A percentile compares a stretch with the other conserved stretches of the same genome.
Evolutionary conservation across 106 monocot genomes (phyloP).

Genomic region (Allium sativum): DNA sequence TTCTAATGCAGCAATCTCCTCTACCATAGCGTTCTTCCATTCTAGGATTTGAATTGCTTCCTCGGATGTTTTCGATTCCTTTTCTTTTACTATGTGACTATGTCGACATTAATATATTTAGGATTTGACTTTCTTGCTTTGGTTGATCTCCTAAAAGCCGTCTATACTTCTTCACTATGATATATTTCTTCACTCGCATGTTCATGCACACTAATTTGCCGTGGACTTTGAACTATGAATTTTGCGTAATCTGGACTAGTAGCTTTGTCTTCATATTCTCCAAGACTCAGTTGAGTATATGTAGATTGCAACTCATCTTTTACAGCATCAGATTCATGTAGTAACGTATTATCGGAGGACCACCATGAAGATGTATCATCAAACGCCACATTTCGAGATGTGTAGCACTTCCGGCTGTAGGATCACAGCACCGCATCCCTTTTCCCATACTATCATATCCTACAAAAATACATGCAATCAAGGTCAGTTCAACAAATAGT

Average conservation of each 20-base stretch:
- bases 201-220: not conserved
- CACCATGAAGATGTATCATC: slow-evolving; percentile 7
- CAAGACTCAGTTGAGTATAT: too few relatives aligned
- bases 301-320: too few relatives aligned
- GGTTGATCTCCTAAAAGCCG: not conserved
- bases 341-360: not conserved
- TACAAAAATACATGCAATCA: slow-evolving; percentile 6
- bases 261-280: not conserved
- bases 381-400: slow-evolving; percentile 1
- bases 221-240: not conserved
- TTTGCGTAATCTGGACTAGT: not conserved
- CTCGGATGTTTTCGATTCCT: not conserved
- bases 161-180: not conserved
- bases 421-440: slow-evolving; percentile 2
- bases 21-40: slow-evolving; percentile 9
- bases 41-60: not conserved
- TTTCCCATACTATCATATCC: not conserved
- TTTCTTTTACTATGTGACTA: not conserved
- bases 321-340: too few relatives aligned
- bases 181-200: not conserved
- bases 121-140: not conserved
- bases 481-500: too few relatives aligned
- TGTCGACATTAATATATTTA: not conserved
- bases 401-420: not conserved
- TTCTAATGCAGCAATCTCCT: slow-evolving; percentile 9